A percentile compares a stretch with the other conserved stretches of the same genome.
These are phyloP conservation scores for Xylariaceae sp. DNA, from an alignment of 2,329 filamentous ascomycete species.

Conservation along the genomic window DNA sequence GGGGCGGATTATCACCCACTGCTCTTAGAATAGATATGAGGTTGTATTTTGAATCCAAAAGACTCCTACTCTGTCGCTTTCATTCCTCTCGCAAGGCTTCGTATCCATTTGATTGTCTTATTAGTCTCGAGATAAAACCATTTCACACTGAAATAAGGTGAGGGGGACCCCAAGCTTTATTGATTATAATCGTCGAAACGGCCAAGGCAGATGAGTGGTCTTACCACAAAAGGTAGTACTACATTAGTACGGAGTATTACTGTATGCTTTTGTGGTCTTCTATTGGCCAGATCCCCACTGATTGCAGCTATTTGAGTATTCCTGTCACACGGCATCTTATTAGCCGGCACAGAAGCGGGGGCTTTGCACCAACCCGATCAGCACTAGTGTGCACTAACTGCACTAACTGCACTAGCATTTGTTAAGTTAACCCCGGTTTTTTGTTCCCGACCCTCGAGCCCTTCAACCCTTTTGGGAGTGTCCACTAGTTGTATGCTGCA, in stretches of 20 bases:
- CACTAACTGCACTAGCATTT: neutral
- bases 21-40: too few relatives aligned
- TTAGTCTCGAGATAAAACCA: too few relatives aligned
- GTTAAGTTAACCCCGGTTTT: neutral
- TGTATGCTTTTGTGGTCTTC: neutral
- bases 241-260: slow-evolving; percentile 15
- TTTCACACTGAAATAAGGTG: too few relatives aligned
- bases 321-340: slow-evolving; percentile 21
- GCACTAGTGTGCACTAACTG: slow-evolving; percentile 20
- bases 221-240: slow-evolving; percentile 7
- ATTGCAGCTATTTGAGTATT: slow-evolving; percentile 29
- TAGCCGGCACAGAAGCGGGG: slow-evolving; percentile 18
- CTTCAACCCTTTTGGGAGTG: neutral
- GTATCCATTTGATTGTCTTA: too few relatives aligned
- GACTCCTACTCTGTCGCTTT: too few relatives aligned
- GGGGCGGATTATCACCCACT: too few relatives aligned
- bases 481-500: neutral
- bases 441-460: neutral
- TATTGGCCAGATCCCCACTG: slow-evolving; percentile 15
- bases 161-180: too few relatives aligned
- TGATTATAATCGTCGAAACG: too few relatives aligned
- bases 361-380: slow-evolving; percentile 22
- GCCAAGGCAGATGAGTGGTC: too few relatives aligned
- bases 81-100: too few relatives aligned
- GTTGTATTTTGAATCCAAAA: too few relatives aligned